Evolutionary conservation across 1,284 basidiomycete species (phyloP), one percentile per base, ranked within the genome.

Genomic region (Ganoderma meredithae): DNA sequence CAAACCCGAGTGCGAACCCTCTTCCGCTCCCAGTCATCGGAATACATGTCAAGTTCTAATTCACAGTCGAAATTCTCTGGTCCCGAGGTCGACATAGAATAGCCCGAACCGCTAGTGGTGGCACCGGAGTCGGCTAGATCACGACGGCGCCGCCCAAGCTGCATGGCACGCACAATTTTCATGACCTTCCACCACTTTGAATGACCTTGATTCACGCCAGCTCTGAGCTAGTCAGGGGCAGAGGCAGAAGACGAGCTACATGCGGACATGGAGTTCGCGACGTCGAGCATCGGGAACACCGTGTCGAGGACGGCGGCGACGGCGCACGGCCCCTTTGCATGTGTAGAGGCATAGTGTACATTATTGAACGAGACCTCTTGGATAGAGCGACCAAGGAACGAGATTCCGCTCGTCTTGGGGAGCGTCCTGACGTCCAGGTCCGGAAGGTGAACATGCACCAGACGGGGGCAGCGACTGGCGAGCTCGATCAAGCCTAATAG

Each of bases 111-210:
- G 3, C 27, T 31, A 22, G 2, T 9, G 44, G n/a, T 12, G 8
- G 44, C n/a, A n/a, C 44, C n/a, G n/a, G n/a, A 22, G n/a, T 9
- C n/a, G 44, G 8, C n/a, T 9, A 47, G n/a, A 3, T n/a, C 44
- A 1, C n/a, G 44, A n/a, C 22, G 44, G n/a, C 44, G 44, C n/a
- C 44, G 44, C 44, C 44, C 44, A 12, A 47, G 44, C n/a, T 47
- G 44, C 44, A 47, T 47, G 44, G 44, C 44, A n/a, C n/a, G 44
- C n/a, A 47, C 44, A n/a, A 47, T 22, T n/a, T 22, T 47, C 44
- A 47, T 47, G 44, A 47, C 44, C 44, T 22, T 9, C n/a, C n/a
- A 10, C 44, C 44, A 47, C 19, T 47, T n/a, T 10, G 44, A 47
- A n/a, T 22, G 19, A 2, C 6, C 15, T 12, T 8, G 3, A 1